These are phyloP conservation scores for Rhodamnia rubescens DNA, from an alignment of 345 rosid genomes.

Conservation along the genomic window DNA sequence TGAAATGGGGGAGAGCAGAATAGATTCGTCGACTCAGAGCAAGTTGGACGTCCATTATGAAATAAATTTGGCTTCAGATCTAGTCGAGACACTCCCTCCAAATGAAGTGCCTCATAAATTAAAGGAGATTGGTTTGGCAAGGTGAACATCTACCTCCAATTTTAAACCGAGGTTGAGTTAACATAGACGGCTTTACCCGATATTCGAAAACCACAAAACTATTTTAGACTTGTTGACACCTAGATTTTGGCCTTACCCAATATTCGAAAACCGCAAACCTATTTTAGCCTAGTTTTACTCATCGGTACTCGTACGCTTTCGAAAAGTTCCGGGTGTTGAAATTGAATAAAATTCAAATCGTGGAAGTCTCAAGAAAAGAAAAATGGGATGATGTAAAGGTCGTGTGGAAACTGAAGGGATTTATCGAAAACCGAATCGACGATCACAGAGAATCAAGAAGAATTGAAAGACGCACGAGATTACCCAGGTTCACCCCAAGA, in stretches of 20 bases:
- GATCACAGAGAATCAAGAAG: too few species aligned
- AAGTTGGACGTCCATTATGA: conserved; percentile 17
- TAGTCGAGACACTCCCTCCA: background rate
- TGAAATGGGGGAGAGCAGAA: background rate
- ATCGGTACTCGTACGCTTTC: background rate
- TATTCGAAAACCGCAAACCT: background rate
- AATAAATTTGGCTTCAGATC: conserved; percentile 18
- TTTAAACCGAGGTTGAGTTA: background rate
- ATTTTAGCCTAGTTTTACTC: background rate
- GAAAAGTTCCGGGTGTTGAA: background rate
- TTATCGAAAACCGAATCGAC: too few species aligned
- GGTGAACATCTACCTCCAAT: conserved; percentile 5
- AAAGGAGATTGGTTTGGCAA: conserved; percentile 21
- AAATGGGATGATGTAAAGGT: background rate
- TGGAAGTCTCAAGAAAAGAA: background rate
- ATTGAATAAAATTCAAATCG: background rate
- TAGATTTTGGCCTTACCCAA: background rate
- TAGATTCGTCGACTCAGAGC: background rate
- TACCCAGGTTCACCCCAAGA: too few species aligned
- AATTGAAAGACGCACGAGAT: too few species aligned
- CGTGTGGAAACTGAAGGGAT: too few species aligned
- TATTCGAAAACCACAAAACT: background rate
- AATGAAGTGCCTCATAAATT: conserved; percentile 10
- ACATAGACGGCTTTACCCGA: background rate
- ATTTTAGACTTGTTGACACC: background rate